These are phyloP conservation scores for Saccharomycopsis sp. DNA, from an alignment of 805 yeast species.

Conservation along the genomic window DNA sequence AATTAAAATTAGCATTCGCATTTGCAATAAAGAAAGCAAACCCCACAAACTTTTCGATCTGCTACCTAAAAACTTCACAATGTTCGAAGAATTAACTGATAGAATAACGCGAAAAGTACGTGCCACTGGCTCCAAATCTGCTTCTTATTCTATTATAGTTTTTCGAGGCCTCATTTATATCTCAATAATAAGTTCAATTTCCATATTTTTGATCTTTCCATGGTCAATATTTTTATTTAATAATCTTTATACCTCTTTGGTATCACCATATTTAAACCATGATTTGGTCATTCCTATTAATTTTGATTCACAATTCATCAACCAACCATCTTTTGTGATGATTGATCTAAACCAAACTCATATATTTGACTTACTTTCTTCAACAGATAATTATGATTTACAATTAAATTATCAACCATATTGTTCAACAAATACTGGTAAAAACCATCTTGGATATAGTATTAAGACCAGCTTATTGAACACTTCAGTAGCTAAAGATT, in stretches of 20 bases:
- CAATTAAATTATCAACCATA: background rate
- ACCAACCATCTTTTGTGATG: conserved; percentile 5
- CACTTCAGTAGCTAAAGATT: background rate
- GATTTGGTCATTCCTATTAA: conserved; percentile 11
- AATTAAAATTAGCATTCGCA: no score
- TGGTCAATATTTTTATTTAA: conserved; percentile 15
- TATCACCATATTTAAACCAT: background rate
- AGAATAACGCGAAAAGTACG: no score
- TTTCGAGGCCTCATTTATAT: background rate
- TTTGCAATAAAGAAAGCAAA: no score
- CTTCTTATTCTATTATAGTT: no score
- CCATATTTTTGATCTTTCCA: conserved; percentile 8
- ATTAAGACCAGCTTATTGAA: background rate
- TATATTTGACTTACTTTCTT: conserved; percentile 1
- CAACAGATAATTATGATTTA: conserved; percentile 7
- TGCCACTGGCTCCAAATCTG: no score
- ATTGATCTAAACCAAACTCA: background rate
- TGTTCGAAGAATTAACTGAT: no score
- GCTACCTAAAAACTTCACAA: no score
- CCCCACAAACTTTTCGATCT: no score
- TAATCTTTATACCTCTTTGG: conserved; percentile 6
- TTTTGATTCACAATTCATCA: conserved; percentile 10
- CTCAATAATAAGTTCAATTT: background rate
- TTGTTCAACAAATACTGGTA: background rate
- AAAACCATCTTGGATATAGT: background rate